Evolutionary conservation across 352 stramenopile species (phyloP), one percentile per base, ranked within the genome.

Genomic region (Pythium scleroteichum): DNA sequence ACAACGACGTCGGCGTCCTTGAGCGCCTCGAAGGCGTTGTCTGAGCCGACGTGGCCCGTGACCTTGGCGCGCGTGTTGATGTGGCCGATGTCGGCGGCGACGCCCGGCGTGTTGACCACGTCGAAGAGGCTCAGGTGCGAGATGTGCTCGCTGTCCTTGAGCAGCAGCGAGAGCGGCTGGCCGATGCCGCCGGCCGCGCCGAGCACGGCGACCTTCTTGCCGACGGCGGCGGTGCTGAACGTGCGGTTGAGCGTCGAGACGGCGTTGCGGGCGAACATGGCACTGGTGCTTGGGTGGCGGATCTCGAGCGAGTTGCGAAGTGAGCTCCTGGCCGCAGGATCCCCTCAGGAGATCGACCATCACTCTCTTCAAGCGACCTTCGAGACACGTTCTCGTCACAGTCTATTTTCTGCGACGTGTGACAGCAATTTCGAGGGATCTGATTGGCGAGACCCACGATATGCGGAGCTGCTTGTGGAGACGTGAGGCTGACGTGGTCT

Each of bases 131-230:
- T 95, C 45, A 99, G 78, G 75, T 99, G 89, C 65, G 89, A 91
- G 22, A 99, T 96, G 71, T 98, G 83, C 54, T 96, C 87, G 62
- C 87, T 96, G 64, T 98, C 83, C 82, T 99, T 99, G 66, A 99
- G 87, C 48, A 99, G 82, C 24, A 99, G 87, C 64, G 94, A 99
- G 54, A 99, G 85, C 40, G 97, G 97, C 78, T 99, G 97, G 56
- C 98, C 98, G 69, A 99, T 99, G 63, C 98, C 97, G 48, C 97
- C 97, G 20, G 96, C 92, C 19, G 97, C 97, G 58, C 97, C 97
- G 32, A 95, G 73, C 48, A 92, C 85, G 17, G 85, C 80, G 47
- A 94, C 84, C 71, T 94, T 94, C 69, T 92, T 87, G 59, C 82
- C 73, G 54, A 68, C 80, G 13, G 72, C 53, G 67, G 71, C 72